These are phyloP conservation scores for Leishmania lainsoni DNA, from an alignment of 208 protist genomes.

Conservation along the genomic window DNA sequence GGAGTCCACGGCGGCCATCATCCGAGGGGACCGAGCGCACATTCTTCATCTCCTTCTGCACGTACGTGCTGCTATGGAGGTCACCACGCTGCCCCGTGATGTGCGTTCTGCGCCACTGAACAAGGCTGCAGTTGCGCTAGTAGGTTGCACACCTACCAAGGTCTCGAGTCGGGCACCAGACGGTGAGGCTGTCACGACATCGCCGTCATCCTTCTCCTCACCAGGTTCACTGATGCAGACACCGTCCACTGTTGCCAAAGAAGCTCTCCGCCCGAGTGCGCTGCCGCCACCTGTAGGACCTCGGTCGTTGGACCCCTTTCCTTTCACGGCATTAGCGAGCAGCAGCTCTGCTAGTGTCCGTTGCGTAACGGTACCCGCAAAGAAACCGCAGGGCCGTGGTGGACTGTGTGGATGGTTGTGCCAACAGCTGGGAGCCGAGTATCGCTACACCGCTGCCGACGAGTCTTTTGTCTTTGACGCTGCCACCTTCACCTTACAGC, in stretches of 20 bases:
- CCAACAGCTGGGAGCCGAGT: constrained; percentile 41
- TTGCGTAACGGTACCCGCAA: neutral
- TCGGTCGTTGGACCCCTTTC: neutral
- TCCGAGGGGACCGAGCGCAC: constrained; percentile 48
- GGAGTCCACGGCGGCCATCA: constrained; percentile 34
- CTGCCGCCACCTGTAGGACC: neutral
- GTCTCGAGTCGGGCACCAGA: constrained; percentile 11
- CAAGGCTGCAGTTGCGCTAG: neutral
- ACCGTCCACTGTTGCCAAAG: neutral
- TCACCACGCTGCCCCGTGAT: neutral
- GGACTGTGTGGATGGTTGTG: constrained; percentile 49
- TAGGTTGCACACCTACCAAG: neutral
- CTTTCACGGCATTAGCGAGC: no score
- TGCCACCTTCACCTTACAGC: neutral
- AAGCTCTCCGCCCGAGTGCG: neutral
- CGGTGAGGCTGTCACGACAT: constrained; percentile 14
- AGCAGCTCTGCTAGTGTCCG: neutral
- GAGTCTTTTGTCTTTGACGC: constrained; percentile 37
- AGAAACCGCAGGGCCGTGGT: neutral
- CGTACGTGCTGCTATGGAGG: constrained; percentile 19
- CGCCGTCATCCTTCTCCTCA: neutral
- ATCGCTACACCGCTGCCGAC: constrained; percentile 60
- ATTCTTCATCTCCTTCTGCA: constrained; percentile 50
- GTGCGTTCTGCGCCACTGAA: neutral
- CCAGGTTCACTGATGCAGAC: constrained; percentile 1